These are phyloP conservation scores for Acanthamoeba culbertsoni DNA, from an alignment of 208 protist genomes.

Conservation along the genomic window DNA sequence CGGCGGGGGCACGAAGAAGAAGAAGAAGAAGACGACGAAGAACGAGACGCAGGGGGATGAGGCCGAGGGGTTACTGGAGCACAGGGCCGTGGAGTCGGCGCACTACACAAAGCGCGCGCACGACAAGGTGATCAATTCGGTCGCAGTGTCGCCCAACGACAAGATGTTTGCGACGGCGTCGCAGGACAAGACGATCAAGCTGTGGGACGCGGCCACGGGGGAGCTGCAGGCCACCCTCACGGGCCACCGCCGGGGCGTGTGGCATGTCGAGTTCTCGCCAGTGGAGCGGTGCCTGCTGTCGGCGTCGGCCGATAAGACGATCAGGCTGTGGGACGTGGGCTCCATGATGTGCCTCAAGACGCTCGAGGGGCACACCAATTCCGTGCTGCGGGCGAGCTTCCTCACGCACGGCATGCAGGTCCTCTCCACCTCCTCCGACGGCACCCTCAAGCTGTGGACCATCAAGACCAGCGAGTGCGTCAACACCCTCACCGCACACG, in stretches of 20 bases:
- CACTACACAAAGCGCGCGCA: slow-evolving; percentile 73
- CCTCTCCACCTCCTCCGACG: slow-evolving; percentile 48
- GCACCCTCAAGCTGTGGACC: slow-evolving; percentile 83
- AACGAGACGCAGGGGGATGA: neutral
- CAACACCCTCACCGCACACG: slow-evolving; percentile 77
- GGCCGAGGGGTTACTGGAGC: neutral
- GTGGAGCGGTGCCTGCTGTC: slow-evolving; percentile 71
- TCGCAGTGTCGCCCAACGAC: slow-evolving; percentile 84
- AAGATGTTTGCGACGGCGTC: slow-evolving; percentile 83
- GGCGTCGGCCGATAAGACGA: slow-evolving; percentile 80
- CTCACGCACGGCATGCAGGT: slow-evolving; percentile 81
- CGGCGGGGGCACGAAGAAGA: neutral
- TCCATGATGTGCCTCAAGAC: slow-evolving; percentile 82
- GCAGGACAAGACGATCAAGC: slow-evolving; percentile 82
- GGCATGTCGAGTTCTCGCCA: slow-evolving; percentile 80
- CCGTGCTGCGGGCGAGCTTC: slow-evolving; percentile 78
- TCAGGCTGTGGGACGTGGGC: slow-evolving; percentile 81
- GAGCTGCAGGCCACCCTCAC: slow-evolving; percentile 62
- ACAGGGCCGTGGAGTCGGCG: neutral
- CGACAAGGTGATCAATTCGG: slow-evolving; percentile 84
- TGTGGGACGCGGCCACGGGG: slow-evolving; percentile 72
- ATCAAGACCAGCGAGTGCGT: slow-evolving; percentile 83
- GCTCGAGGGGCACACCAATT: slow-evolving; percentile 80
- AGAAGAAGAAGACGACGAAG: neutral
- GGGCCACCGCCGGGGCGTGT: slow-evolving; percentile 82